These are phyloP conservation scores for Drosera spatulata DNA, from an alignment of 179 eudicot genomes.

Conservation along the genomic window DNA sequence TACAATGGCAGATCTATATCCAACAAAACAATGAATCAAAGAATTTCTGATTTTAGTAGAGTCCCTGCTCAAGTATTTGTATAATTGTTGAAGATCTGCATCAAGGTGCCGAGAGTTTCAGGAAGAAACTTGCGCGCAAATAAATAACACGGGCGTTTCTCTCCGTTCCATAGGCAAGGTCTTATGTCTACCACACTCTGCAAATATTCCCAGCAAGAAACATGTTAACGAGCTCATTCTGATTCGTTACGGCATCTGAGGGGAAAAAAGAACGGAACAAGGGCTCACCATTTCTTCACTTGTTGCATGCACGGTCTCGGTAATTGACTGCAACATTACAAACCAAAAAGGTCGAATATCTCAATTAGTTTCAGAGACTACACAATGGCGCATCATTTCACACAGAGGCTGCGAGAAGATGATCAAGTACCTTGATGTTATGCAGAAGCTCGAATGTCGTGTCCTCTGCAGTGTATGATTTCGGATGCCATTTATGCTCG, in stretches of 20 bases:
- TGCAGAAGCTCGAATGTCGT: constrained; percentile 51
- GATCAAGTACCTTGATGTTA: constrained; percentile 55
- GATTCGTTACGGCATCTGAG: too few species aligned
- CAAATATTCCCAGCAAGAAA: constrained; percentile 4
- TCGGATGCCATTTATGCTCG: constrained; percentile 98
- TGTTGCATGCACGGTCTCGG: constrained; percentile 71
- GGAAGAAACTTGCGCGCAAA: constrained; percentile 91
- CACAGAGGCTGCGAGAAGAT: background rate
- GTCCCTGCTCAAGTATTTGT: constrained; percentile 17
- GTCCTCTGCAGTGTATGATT: constrained; percentile 59
- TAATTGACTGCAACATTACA: constrained; percentile 57
- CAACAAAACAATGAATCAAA: constrained; percentile 1
- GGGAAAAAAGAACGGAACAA: too few species aligned
- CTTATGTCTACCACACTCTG: constrained; percentile 53
- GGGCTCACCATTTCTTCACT: constrained; percentile 59
- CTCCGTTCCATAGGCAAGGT: constrained; percentile 91
- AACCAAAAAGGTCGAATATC: background rate
- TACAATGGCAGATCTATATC: background rate
- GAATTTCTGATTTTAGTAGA: background rate
- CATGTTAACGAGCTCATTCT: too few species aligned
- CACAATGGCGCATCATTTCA: too few species aligned
- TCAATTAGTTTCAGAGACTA: too few species aligned
- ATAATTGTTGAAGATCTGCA: constrained; percentile 62
- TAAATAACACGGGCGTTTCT: constrained; percentile 75
- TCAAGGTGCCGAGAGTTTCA: constrained; percentile 61